Evolutionary conservation across 75 land plant genomes (phyloP).

Genomic region (Cupressus sempervirens): DNA sequence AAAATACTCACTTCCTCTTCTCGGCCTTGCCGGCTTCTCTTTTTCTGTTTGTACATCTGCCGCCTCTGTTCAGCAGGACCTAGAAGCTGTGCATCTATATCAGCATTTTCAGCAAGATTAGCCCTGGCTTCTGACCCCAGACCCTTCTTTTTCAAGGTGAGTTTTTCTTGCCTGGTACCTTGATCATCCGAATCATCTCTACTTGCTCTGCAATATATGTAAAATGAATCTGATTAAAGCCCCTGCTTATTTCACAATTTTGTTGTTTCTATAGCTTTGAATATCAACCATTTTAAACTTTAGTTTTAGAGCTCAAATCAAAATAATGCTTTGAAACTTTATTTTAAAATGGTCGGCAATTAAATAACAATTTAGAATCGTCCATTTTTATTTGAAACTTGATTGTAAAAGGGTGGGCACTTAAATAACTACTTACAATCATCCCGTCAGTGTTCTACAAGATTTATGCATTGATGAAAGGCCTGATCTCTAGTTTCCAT

Average conservation of each 20-base stretch:
- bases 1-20: constrained; percentile 64
- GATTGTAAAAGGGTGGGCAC: neutral
- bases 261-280: neutral
- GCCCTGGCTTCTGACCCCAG: constrained; percentile 92
- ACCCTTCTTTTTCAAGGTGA: constrained; percentile 80
- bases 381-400: neutral
- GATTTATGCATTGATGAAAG: neutral
- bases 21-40: constrained; percentile 75
- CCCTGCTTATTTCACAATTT: neutral
- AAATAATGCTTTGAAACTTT: neutral
- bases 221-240: neutral
- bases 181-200: constrained; percentile 42
- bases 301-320: neutral
- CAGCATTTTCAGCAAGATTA: constrained; percentile 58
- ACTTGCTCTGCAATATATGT: constrained; percentile 31
- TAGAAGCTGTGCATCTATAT: constrained; percentile 74
- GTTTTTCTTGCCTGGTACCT: constrained; percentile 44
- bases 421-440: neutral
- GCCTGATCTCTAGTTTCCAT: neutral
- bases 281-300: neutral
- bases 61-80: constrained; percentile 68
- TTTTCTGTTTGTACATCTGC: constrained; percentile 71
- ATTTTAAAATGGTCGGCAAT: neutral
- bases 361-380: neutral
- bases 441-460: neutral